A percentile compares a stretch with the other conserved stretches of the same genome.
Evolutionary conservation across 345 rosid species (phyloP).

Genomic region (Salix exigua): DNA sequence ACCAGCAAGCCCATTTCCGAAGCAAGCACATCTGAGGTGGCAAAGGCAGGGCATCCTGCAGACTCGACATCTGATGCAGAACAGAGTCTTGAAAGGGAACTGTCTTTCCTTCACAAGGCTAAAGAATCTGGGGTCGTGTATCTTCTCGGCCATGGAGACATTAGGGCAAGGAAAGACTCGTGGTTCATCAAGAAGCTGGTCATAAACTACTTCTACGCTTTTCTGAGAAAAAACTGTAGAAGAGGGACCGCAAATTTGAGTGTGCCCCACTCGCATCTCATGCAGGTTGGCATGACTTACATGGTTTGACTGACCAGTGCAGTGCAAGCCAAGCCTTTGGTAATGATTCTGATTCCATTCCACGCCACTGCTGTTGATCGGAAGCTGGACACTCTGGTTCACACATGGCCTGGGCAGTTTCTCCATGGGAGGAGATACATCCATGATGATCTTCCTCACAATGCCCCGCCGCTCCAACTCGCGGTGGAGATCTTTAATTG

Average conservation of each 20-base stretch:
- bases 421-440: not conserved
- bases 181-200: constrained; percentile 94
- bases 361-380: not conserved
- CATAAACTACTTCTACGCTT: constrained; percentile 91
- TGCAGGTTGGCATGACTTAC: constrained; percentile 99
- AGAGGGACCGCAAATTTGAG: constrained; percentile 90
- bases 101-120: constrained; percentile 87
- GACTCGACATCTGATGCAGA: constrained; percentile 58
- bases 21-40: constrained; percentile 56
- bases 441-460: not conserved
- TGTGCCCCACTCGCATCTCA: constrained; percentile 87
- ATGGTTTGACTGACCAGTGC: constrained; percentile 60
- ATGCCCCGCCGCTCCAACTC: not conserved
- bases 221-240: constrained; percentile 90
- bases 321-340: not conserved
- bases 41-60: constrained; percentile 28
- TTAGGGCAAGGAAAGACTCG: constrained; percentile 92
- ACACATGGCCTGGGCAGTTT: not conserved
- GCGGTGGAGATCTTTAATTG: not conserved
- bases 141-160: constrained; percentile 97
- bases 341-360: not conserved
- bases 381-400: not conserved
- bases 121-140: constrained; percentile 94
- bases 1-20: constrained; percentile 39
- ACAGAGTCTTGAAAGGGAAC: constrained; percentile 88